phyloP scores from a whole-genome alignment of 1,284 basidiomycete species.

The Ganoderma sinense region DNA sequence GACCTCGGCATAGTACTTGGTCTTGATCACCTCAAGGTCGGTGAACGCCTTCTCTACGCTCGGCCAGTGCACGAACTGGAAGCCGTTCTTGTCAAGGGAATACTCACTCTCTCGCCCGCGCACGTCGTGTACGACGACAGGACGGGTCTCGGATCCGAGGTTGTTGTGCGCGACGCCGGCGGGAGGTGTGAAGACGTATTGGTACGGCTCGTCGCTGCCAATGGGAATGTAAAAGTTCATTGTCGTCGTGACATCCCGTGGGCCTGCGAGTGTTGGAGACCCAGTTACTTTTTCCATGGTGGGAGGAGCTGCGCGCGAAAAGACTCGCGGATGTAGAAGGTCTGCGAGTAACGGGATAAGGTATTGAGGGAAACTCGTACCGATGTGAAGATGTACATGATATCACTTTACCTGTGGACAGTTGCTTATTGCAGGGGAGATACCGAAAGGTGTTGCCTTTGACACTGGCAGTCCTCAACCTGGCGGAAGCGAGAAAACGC shows the following conservation, averaged over 20 bases:
- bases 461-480: not conserved
- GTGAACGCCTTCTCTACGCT: slow-evolving; percentile 48
- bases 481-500: not conserved
- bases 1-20: slow-evolving; percentile 46
- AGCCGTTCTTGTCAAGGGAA: slow-evolving; percentile 49
- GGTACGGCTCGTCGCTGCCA: slow-evolving; percentile 34
- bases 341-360: not conserved
- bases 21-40: slow-evolving; percentile 44
- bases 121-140: slow-evolving; percentile 36
- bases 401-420: not conserved
- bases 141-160: slow-evolving; percentile 32
- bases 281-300: not conserved
- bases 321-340: not conserved
- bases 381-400: not conserved
- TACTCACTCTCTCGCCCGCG: slow-evolving; percentile 42
- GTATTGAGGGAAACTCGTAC: not conserved
- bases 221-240: slow-evolving; percentile 39
- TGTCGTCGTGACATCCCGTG: slow-evolving; percentile 34
- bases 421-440: not conserved
- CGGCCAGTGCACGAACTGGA: slow-evolving; percentile 44
- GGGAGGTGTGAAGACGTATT: slow-evolving; percentile 34
- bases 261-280: too few species aligned
- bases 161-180: slow-evolving; percentile 30
- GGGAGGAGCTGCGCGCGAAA: not conserved
- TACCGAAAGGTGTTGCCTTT: not conserved